Percentiles rank a stretch among this genome's conserved stretches.
phyloP scores from a whole-genome alignment of 352 stramenopile species.

The Phytophthora multivora region DNA sequence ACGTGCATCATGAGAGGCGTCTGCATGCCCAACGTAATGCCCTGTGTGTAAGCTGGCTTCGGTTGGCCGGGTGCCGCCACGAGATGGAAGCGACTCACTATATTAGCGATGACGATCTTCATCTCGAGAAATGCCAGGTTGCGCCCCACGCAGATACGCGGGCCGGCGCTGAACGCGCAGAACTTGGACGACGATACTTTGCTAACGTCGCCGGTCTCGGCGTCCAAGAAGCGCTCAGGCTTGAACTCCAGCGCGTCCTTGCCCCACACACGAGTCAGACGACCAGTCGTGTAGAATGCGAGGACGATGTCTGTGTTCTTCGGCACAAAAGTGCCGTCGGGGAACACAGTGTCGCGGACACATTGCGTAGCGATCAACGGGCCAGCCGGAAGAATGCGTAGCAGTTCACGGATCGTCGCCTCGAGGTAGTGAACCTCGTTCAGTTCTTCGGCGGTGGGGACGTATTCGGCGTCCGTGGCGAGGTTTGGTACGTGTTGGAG shows the following conservation, averaged over 20 bases:
- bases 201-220: conserved; percentile 33
- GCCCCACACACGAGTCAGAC: conserved; percentile 53
- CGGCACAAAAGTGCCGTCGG: conserved; percentile 62
- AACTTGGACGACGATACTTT: conserved; percentile 65
- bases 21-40: conserved; percentile 56
- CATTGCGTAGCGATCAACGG: conserved; percentile 51
- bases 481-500: conserved; percentile 43
- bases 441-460: conserved; percentile 42
- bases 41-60: conserved; percentile 43
- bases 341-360: conserved; percentile 50
- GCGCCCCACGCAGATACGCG: conserved; percentile 54
- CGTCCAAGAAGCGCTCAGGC: conserved; percentile 55
- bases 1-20: conserved; percentile 36
- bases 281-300: conserved; percentile 55
- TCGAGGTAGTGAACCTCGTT: conserved; percentile 56
- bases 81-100: conserved; percentile 62
- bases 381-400: conserved; percentile 61
- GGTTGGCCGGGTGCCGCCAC: conserved; percentile 28
- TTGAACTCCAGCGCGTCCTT: conserved; percentile 51
- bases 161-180: conserved; percentile 61
- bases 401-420: conserved; percentile 56
- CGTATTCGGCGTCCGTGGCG: conserved; percentile 13
- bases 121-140: conserved; percentile 60
- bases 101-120: conserved; percentile 54
- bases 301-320: conserved; percentile 50